Percentiles rank a stretch among this genome's conserved stretches.
Conservation (phyloP, 2,329 filamentous ascomycete species). For the Dactylellina parvicollis region DNA sequence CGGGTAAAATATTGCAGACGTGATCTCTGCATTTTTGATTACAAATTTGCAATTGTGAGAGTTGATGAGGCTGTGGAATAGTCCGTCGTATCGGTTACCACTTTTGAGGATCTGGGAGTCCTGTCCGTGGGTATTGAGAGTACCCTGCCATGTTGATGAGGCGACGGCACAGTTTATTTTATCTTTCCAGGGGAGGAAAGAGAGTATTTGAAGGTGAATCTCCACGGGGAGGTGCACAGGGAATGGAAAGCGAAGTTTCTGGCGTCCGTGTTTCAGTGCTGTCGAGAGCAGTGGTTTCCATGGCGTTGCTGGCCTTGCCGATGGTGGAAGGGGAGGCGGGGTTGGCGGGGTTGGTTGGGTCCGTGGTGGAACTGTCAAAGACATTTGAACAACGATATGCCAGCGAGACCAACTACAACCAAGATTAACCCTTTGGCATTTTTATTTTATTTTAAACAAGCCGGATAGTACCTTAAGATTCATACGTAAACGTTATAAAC, state of each 20-base stretch:
- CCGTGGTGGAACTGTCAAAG: too few relatives aligned
- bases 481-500: too few relatives aligned
- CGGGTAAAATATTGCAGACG: neutral
- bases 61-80: neutral
- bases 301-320: neutral
- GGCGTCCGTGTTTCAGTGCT: neutral
- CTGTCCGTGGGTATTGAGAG: neutral
- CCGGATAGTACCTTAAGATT: too few relatives aligned
- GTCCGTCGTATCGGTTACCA: neutral
- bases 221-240: constrained; percentile 8
- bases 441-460: too few relatives aligned
- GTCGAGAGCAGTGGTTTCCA: neutral
- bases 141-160: constrained; percentile 4
- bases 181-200: constrained; percentile 6
- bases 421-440: too few relatives aligned
- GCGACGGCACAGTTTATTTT: constrained; percentile 3
- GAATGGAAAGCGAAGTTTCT: neutral
- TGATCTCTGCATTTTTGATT: neutral
- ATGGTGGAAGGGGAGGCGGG: neutral
- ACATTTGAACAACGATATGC: too few relatives aligned
- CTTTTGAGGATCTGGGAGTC: neutral
- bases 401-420: too few relatives aligned
- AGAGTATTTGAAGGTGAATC: constrained; percentile 5
- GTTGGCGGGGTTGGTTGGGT: neutral
- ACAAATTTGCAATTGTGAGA: neutral